Percentiles rank a stretch among this genome's conserved stretches.
These are phyloP conservation scores for Saccharum hybrid DNA, from an alignment of 202 grass and related monocot genomes.

Conservation along the genomic window DNA sequence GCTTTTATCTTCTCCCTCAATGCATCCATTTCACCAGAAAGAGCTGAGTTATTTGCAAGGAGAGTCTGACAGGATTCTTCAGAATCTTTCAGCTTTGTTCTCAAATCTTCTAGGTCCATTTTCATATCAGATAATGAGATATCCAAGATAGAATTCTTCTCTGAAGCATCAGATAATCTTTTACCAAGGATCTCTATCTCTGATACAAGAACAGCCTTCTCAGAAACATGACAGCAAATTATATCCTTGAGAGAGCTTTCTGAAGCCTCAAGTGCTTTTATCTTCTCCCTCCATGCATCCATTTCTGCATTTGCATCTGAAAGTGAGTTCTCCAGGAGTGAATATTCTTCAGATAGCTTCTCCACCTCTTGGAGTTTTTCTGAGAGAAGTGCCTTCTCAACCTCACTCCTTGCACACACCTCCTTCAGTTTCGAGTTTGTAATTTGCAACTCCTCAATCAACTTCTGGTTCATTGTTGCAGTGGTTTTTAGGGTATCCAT, in stretches of 20 bases:
- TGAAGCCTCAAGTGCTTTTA: constrained; percentile 63
- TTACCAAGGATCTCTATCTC: constrained; percentile 64
- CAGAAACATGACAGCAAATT: constrained; percentile 59
- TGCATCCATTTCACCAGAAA: constrained; percentile 58
- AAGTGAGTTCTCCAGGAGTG: constrained; percentile 76
- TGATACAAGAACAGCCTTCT: constrained; percentile 70
- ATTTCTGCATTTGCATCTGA: constrained; percentile 79
- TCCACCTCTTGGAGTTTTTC: constrained; percentile 70
- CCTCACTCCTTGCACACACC: constrained; percentile 70
- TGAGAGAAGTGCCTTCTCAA: constrained; percentile 73
- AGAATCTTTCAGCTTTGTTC: constrained; percentile 66
- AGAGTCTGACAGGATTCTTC: constrained; percentile 69
- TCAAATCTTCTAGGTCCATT: constrained; percentile 59
- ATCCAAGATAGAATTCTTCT: constrained; percentile 73
- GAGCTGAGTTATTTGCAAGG: constrained; percentile 55
- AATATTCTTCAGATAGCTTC: constrained; percentile 75
- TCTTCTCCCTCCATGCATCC: constrained; percentile 66
- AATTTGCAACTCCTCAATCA: constrained; percentile 60
- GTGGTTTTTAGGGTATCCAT: constrained; percentile 51
- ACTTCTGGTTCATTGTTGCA: constrained; percentile 39
- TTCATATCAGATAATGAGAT: constrained; percentile 72
- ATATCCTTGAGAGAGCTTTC: constrained; percentile 61
- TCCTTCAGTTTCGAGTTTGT: constrained; percentile 83
- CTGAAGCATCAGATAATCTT: constrained; percentile 57
- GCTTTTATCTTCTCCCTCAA: constrained; percentile 69